These are phyloP conservation scores for Nothophoma quercina DNA, from an alignment of 2,329 filamentous ascomycete genomes.

Conservation along the genomic window DNA sequence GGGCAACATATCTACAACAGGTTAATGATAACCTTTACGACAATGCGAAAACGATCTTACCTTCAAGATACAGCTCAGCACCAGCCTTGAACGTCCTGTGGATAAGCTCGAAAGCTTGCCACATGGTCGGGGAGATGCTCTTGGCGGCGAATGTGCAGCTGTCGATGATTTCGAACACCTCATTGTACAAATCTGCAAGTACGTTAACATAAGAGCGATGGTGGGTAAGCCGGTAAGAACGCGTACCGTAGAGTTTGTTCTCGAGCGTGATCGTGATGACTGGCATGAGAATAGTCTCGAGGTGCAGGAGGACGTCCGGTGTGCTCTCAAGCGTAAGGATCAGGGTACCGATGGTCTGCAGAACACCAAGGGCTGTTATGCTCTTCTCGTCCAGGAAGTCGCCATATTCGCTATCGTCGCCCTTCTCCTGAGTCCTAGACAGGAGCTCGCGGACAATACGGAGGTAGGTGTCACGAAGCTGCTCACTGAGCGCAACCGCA, in stretches of 20 bases:
- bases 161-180: slow-evolving; percentile 98
- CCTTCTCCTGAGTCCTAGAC: slow-evolving; percentile 79
- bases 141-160: slow-evolving; percentile 99
- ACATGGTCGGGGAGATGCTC: slow-evolving; percentile 95
- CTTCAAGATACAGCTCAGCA: slow-evolving; percentile 92
- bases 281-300: slow-evolving; percentile 96
- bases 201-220: slow-evolving; percentile 28
- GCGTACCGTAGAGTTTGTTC: slow-evolving; percentile 89
- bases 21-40: slow-evolving; percentile 22
- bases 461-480: slow-evolving; percentile 94
- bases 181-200: slow-evolving; percentile 83
- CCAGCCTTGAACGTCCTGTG: slow-evolving; percentile 97
- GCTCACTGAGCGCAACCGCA: slow-evolving; percentile 93
- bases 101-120: slow-evolving; percentile 96
- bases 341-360: slow-evolving; percentile 96
- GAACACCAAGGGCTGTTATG: slow-evolving; percentile 92
- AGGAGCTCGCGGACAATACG: slow-evolving; percentile 91
- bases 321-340: slow-evolving; percentile 97
- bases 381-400: slow-evolving; percentile 98
- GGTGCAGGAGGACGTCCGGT: slow-evolving; percentile 90
- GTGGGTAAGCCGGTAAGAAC: background rate
- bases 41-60: slow-evolving; percentile 29
- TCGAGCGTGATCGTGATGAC: slow-evolving; percentile 95
- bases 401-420: slow-evolving; percentile 79
- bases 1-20: slow-evolving; percentile 81